Evolutionary conservation across 306 rosid species (phyloP).

Genomic region (Corylus avellana): DNA sequence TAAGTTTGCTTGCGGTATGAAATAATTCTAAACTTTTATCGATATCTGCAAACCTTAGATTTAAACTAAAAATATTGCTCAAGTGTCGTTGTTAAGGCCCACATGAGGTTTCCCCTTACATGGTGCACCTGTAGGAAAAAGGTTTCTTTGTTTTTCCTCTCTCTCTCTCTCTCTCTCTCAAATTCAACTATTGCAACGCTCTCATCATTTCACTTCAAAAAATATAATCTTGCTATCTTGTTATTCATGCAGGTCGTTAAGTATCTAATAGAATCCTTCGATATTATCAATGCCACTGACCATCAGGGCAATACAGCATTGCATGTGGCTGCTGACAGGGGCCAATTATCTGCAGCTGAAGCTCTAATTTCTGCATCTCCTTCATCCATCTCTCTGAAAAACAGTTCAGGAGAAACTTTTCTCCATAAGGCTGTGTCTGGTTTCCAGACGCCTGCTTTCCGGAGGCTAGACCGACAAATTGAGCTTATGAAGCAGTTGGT

Average conservation of each 20-base stretch:
- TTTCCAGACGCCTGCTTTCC: constrained; percentile 70
- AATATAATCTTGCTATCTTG: background rate
- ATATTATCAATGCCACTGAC: constrained; percentile 65
- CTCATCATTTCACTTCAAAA: constrained; percentile 4
- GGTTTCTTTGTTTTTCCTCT: background rate
- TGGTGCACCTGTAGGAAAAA: too few species aligned
- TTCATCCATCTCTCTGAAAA: constrained; percentile 46
- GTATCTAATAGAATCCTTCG: constrained; percentile 57
- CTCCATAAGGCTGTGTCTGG: constrained; percentile 92
- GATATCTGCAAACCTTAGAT: background rate
- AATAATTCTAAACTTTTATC: background rate
- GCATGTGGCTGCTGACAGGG: constrained; percentile 87
- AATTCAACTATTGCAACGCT: constrained; percentile 1
- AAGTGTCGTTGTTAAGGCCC: background rate
- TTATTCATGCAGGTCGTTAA: constrained; percentile 63
- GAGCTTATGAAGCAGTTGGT: constrained; percentile 69
- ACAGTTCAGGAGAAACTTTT: constrained; percentile 80
- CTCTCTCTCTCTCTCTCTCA: background rate
- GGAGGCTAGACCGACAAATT: constrained; percentile 83
- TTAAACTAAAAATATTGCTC: background rate
- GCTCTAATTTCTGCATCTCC: constrained; percentile 67
- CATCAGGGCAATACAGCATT: constrained; percentile 83
- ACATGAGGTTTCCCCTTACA: background rate
- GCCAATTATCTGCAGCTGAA: constrained; percentile 77
- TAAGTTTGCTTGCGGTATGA: background rate